Percentiles rank a stretch among this genome's conserved stretches.
These are phyloP conservation scores for Populus hybrid DNA, from an alignment of 441 rosid genomes.

Conservation along the genomic window DNA sequence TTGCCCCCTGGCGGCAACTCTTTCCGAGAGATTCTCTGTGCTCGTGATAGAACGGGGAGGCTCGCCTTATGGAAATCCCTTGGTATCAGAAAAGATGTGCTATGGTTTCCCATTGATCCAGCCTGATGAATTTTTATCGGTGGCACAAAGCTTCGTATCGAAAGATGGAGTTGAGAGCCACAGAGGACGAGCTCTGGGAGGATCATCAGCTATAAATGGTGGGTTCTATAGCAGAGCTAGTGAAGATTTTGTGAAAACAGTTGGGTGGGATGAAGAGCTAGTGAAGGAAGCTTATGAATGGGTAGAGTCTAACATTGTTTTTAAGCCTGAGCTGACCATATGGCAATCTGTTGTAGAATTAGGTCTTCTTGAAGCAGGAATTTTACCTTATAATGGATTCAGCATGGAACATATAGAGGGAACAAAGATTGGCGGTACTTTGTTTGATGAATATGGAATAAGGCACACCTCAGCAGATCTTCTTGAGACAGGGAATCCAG, in stretches of 20 bases:
- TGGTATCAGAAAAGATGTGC: conserved; percentile 31
- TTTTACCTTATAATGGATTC: conserved; percentile 62
- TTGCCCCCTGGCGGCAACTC: conserved; percentile 64
- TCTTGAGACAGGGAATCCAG: conserved; percentile 43
- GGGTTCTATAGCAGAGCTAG: conserved; percentile 79
- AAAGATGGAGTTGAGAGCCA: conserved; percentile 46
- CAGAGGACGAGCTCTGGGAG: conserved; percentile 76
- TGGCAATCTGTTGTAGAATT: conserved; percentile 64
- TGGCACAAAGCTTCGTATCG: conserved; percentile 60
- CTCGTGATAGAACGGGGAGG: conserved; percentile 64
- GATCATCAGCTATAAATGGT: conserved; percentile 69
- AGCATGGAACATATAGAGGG: conserved; percentile 68
- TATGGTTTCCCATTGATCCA: conserved; percentile 55
- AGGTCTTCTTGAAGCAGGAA: conserved; percentile 72
- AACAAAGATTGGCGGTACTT: conserved; percentile 70
- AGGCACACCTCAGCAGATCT: conserved; percentile 83
- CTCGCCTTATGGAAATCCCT: conserved; percentile 60
- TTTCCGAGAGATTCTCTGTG: conserved; percentile 60
- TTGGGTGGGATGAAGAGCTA: conserved; percentile 59
- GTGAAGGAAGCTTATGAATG: conserved; percentile 61
- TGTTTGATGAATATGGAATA: conserved; percentile 50
- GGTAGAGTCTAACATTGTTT: conserved; percentile 71
- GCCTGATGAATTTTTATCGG: conserved; percentile 49
- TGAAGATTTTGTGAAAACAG: conserved; percentile 37
- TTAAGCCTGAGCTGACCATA: conserved; percentile 49